These are phyloP conservation scores for Rhododendron kiyosumense DNA, from an alignment of 148 eudicot genomes.

Conservation along the genomic window DNA sequence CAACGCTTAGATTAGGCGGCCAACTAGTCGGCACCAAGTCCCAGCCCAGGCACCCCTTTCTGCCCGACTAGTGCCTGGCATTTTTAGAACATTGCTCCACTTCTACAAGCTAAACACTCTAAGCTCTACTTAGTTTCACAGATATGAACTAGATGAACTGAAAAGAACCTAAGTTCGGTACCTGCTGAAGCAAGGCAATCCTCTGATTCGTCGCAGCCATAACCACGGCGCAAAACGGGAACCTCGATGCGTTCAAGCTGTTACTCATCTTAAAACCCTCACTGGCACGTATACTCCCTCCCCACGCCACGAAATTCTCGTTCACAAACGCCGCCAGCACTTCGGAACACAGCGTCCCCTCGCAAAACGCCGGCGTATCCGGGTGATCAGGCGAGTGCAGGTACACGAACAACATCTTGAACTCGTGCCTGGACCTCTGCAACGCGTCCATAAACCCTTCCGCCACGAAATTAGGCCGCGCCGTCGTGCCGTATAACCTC, in stretches of 20 bases:
- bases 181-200: constrained; percentile 93
- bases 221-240: constrained; percentile 89
- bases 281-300: constrained; percentile 68
- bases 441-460: constrained; percentile 91
- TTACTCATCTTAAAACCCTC: constrained; percentile 99
- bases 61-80: neutral
- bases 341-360: constrained; percentile 51
- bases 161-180: constrained; percentile 11
- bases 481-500: constrained; percentile 44
- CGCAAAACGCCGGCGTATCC: constrained; percentile 64
- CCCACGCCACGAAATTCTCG: constrained; percentile 80
- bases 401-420: constrained; percentile 72
- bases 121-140: neutral
- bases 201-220: constrained; percentile 96
- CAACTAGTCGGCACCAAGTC: neutral
- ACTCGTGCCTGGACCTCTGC: constrained; percentile 68
- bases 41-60: neutral
- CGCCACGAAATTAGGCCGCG: constrained; percentile 50
- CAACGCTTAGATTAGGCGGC: neutral
- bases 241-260: constrained; percentile 88
- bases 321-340: constrained; percentile 55
- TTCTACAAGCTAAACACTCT: neutral
- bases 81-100: neutral
- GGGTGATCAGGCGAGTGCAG: constrained; percentile 89
- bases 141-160: neutral